These are phyloP conservation scores for Emiliania huxleyi DNA, from an alignment of 78 protist genomes.

Conservation along the genomic window DNA sequence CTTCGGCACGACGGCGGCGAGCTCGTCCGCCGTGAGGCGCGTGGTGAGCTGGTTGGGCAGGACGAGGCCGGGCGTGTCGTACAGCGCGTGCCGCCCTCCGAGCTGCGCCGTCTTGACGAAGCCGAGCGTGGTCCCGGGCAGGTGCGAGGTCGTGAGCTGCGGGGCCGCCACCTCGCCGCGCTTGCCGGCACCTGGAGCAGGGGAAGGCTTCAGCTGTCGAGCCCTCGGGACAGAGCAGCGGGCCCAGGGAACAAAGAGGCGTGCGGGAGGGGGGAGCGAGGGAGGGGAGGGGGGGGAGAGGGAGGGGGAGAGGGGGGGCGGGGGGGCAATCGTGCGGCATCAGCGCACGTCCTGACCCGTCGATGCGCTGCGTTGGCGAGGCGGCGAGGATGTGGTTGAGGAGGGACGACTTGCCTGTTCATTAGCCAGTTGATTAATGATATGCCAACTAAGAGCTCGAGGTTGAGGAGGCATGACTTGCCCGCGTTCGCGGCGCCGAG, in stretches of 20 bases:
- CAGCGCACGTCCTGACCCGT: too few species aligned
- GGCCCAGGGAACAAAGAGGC: too few species aligned
- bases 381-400: not conserved
- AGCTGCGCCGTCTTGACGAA: not conserved
- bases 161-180: not conserved
- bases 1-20: not conserved
- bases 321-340: too few species aligned
- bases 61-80: not conserved
- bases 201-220: too few species aligned
- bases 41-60: not conserved
- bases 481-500: slow-evolving; percentile 7
- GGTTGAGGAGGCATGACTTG: not conserved
- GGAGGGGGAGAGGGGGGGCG: too few species aligned
- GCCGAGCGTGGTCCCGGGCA: not conserved
- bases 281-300: too few species aligned
- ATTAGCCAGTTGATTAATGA: too few species aligned
- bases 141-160: not conserved
- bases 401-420: too few species aligned
- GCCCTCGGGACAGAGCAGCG: too few species aligned
- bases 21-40: not conserved
- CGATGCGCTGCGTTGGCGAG: too few species aligned
- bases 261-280: too few species aligned
- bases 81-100: not conserved
- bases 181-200: not conserved
- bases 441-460: too few species aligned